Evolutionary conservation across 2,329 filamentous ascomycete species (phyloP), one percentile per base, ranked within the genome.

Genomic region (Domatiomyces catenatus): DNA sequence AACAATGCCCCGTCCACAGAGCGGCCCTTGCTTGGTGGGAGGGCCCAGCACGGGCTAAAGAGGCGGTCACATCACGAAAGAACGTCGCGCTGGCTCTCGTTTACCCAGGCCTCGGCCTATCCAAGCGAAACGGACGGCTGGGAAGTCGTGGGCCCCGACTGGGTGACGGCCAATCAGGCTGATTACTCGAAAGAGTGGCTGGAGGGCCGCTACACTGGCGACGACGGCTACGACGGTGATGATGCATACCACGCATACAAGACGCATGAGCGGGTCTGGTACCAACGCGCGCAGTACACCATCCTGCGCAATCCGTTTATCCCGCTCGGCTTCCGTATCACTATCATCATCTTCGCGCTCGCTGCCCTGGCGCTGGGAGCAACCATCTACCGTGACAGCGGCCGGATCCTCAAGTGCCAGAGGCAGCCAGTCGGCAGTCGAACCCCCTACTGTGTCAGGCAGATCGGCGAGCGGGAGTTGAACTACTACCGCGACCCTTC

Each of bases 271-370:
- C 69, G 74, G 57, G 69, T 70, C 52, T 75, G 73, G 67, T 66
- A 75, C 54, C 77, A 79, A 62, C 75, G 80, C 50, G 66, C 83
- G 48, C 83, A 84, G 73, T 75, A 76, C 49, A 76, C 79, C 39
- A 72, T 93, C 24, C 73, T 94, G 61, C 81, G 82, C 52, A 87
- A 89, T 61, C 84, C 88, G 10, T 81, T 95, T 56, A 84, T 94
- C 1, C 92, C 92, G 2, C 72, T 95, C 50, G 71, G 84, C 12
- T 86, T 94, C 64, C 85, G 92, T 48, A 69, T 94, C 18, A 82
- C 79, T 12, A 86, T 94, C 47, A 81, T 94, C 63, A 73, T 81
- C 52, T 93, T 93, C 54, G 94, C 88, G 1, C 76, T 86, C 42
- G 73, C 86, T 50, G 89, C 88, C 3, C 76, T 98, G 20, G 86